Conservation (phyloP, 768 basidiomycete genomes). For the Panaeolus papilionaceus region DNA sequence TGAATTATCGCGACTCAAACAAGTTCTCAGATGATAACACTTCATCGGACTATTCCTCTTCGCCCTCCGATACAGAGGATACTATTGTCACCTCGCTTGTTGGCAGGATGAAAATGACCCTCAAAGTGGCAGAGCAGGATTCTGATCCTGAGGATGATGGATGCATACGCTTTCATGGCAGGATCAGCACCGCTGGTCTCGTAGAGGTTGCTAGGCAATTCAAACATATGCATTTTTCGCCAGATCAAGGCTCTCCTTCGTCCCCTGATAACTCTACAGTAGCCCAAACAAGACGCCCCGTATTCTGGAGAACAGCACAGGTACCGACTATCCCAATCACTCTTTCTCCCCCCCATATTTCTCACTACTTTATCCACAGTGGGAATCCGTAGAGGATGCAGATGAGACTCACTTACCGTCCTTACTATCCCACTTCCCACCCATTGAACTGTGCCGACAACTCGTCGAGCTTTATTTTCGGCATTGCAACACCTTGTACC, state of each 20-base stretch:
- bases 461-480: conserved; percentile 77
- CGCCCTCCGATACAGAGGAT: conserved; percentile 42
- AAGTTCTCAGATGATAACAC: conserved; percentile 33
- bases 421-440: conserved; percentile 60
- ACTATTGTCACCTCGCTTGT: conserved; percentile 38
- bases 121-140: conserved; percentile 39
- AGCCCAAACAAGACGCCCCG: conserved; percentile 41
- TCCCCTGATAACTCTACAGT: conserved; percentile 30
- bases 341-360: conserved; percentile 10
- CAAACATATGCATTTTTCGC: conserved; percentile 52
- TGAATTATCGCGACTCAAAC: background rate
- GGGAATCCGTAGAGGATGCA: conserved; percentile 63
- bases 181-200: conserved; percentile 62
- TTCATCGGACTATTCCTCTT: conserved; percentile 27
- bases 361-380: conserved; percentile 41
- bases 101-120: conserved; percentile 44
- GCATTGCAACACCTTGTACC: conserved; percentile 62
- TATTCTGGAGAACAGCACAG: conserved; percentile 65
- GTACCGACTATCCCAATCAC: conserved; percentile 41
- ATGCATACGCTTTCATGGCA: conserved; percentile 64
- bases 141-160: conserved; percentile 43
- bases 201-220: conserved; percentile 60
- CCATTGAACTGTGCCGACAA: conserved; percentile 58
- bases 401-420: conserved; percentile 34
- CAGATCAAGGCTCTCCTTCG: conserved; percentile 20